Base-by-base conservation (phyloP, 2,329 filamentous ascomycete genomes). In the Podosphaera xanthii region DNA sequence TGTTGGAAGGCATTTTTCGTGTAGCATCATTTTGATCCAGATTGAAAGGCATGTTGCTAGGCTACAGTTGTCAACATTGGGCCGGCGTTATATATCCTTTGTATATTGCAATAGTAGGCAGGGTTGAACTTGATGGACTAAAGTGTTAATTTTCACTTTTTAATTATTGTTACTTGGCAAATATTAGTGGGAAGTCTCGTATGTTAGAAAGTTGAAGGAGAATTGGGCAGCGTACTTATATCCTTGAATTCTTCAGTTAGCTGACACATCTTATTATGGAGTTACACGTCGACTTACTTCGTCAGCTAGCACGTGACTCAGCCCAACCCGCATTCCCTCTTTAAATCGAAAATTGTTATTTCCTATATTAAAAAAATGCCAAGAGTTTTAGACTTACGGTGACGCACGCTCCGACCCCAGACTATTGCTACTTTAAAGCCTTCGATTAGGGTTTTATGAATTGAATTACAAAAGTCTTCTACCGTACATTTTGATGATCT, bases 401-500 rank as follows among this genome's bases (percentile, higher is more conserved):
- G 92, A 78, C 97, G 97, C 65, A 97, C 91, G 59, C 90, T 96
- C 71, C 91, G 92, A 65, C 92, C 92, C 72, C 97, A 98, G 49
- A 98, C 92, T 69, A 98, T 84, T 59, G 92, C 92, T 62, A 84
- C 81, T 73, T 91, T 94, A 78, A 98, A 98, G 66, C 95, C 84
- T 67, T 98, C 92, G 60, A 92, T 79, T 70, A 98, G 97, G 60
- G 82, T 94, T 71, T 92, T 88, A 74, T 98, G 92, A 70, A 98
- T 98, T 65, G 87, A 80, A 74, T 96, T 95, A 74, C 92, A 98
- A 72, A 98, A 98, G 70, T 97, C 92, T 73, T 98, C 92, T 52
- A 98, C 83, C 1, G 90, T 97, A 71, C 86, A 94, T 65, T 83
- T 84, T 58, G 77, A 82, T 63, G 85, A 80, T 67, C 87, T 83